Evolutionary conservation across 2,329 filamentous ascomycete genomes (phyloP).

Genomic region (Zymoseptoria tritici): DNA sequence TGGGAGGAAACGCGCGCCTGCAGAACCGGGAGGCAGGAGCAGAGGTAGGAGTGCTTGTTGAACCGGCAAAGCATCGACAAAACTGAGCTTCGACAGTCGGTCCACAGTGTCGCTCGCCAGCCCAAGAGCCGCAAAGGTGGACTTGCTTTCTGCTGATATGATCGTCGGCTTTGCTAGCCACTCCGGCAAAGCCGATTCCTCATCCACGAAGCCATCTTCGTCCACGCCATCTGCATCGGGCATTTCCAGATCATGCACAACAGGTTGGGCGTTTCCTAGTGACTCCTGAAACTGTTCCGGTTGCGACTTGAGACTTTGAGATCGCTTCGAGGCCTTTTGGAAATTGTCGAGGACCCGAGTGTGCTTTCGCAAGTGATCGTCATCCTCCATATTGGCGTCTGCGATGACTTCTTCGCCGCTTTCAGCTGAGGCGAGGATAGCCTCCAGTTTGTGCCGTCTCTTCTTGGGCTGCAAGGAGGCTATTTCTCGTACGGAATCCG

Average conservation of each 20-base stretch:
- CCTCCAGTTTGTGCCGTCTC: conserved; percentile 38
- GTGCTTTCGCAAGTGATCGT: conserved; percentile 26
- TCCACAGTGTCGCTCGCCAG: conserved; percentile 54
- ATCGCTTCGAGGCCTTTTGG: conserved; percentile 29
- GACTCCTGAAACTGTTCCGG: conserved; percentile 13
- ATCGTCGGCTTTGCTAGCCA: conserved; percentile 76
- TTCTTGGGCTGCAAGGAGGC: conserved; percentile 37
- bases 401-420: conserved; percentile 25
- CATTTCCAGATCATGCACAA: conserved; percentile 55
- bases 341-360: conserved; percentile 38
- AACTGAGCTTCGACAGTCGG: conserved; percentile 60
- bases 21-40: conserved; percentile 54
- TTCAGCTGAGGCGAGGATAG: conserved; percentile 12
- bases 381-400: conserved; percentile 26
- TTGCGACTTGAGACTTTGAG: conserved; percentile 3
- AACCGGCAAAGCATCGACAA: conserved; percentile 66
- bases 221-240: conserved; percentile 5
- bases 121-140: conserved; percentile 57
- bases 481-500: not conserved
- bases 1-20: conserved; percentile 19
- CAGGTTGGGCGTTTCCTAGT: conserved; percentile 15
- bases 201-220: conserved; percentile 49
- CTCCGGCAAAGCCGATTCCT: conserved; percentile 54
- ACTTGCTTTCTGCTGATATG: conserved; percentile 53
- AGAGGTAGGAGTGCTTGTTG: conserved; percentile 75